These are phyloP conservation scores for Viola odorata DNA, from an alignment of 345 rosid species.

Conservation along the genomic window DNA sequence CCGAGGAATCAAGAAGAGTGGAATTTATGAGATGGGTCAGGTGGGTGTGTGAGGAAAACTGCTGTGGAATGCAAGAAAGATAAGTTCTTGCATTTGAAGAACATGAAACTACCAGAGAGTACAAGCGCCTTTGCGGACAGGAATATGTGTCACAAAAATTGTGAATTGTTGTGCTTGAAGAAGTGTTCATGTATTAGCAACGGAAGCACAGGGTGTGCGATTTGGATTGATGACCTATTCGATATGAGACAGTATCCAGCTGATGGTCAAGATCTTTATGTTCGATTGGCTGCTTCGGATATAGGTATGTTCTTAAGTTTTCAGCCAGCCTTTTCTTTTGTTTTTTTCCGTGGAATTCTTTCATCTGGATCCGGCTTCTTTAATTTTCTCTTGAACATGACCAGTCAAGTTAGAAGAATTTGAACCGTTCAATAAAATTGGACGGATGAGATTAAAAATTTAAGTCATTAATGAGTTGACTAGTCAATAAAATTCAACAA, in stretches of 20 bases:
- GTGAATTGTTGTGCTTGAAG: not conserved
- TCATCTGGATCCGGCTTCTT: no score
- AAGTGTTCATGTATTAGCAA: conserved; percentile 2
- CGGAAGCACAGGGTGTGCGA: not conserved
- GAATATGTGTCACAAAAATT: not conserved
- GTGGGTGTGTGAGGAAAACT: not conserved
- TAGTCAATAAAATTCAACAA: no score
- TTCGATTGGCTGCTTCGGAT: not conserved
- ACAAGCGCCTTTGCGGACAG: not conserved
- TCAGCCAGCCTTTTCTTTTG: no score
- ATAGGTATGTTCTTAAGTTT: no score
- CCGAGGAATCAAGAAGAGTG: not conserved
- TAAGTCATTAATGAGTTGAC: no score
- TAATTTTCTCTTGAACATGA: no score
- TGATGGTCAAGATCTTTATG: not conserved
- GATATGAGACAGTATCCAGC: not conserved
- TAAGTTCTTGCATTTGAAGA: not conserved
- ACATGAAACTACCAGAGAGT: not conserved
- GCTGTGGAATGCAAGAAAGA: not conserved
- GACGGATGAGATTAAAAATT: no score
- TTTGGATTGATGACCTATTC: not conserved
- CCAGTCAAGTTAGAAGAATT: no score
- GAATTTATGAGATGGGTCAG: not conserved
- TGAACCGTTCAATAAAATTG: no score
- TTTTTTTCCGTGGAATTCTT: no score